Evolutionary conservation across 495 filamentous ascomycete genomes (phyloP).

Genomic region (Penicillium canariense): DNA sequence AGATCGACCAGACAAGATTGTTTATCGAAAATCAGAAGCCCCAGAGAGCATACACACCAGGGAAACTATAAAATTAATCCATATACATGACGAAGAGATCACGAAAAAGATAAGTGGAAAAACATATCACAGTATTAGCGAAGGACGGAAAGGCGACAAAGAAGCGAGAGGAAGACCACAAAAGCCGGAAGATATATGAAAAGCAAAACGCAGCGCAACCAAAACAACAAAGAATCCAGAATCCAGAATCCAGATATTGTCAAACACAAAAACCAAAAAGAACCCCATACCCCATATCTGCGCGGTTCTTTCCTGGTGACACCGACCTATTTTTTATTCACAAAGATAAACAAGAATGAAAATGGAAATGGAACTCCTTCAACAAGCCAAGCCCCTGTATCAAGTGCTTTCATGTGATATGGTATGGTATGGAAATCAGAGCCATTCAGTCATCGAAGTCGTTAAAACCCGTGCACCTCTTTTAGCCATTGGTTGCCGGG

Average conservation of each 20-base stretch:
- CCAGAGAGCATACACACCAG: slow-evolving; percentile 3
- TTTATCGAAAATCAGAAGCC: slow-evolving; percentile 26
- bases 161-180: not conserved
- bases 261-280: slow-evolving; percentile 7
- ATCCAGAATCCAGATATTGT: not conserved
- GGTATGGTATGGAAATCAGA: slow-evolving; percentile 18
- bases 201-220: not conserved
- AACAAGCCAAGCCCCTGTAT: slow-evolving; percentile 19
- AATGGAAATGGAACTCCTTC: slow-evolving; percentile 22
- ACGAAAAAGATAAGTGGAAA: no score
- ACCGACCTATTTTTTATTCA: slow-evolving; percentile 22
- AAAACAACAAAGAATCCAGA: slow-evolving; percentile 1
- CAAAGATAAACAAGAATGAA: slow-evolving; percentile 2
- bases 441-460: slow-evolving; percentile 30
- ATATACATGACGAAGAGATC: slow-evolving; percentile 17
- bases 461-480: slow-evolving; percentile 17
- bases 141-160: slow-evolving; percentile 15
- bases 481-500: slow-evolving; percentile 4
- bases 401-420: slow-evolving; percentile 9
- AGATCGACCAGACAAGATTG: slow-evolving; percentile 16
- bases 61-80: not conserved
- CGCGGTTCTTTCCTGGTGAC: slow-evolving; percentile 8
- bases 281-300: slow-evolving; percentile 13
- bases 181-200: slow-evolving; percentile 3
- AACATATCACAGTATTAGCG: slow-evolving; percentile 11